A percentile compares a stretch with the other conserved stretches of the same genome.
Evolutionary conservation across 352 stramenopile species (phyloP).

Genomic region (Pelagophyceae sp.): DNA sequence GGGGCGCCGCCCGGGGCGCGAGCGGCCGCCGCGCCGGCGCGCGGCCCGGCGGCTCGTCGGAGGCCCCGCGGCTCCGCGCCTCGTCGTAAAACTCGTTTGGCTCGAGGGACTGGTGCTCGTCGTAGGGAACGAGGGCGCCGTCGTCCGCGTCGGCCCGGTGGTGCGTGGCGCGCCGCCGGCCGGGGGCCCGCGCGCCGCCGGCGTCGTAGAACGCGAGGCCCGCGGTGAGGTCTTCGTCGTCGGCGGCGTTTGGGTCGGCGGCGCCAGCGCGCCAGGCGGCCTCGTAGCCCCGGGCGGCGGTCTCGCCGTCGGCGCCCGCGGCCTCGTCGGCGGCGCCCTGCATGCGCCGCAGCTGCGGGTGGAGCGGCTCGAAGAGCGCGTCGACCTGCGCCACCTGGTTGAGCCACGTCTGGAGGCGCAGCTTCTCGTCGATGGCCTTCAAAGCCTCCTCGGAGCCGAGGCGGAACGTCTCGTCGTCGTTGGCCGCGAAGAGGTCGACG

Average conservation of each 20-base stretch:
- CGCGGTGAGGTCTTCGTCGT: not conserved
- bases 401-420: constrained; percentile 25
- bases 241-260: too few relatives aligned
- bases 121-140: too few relatives aligned
- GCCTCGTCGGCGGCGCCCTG: not conserved
- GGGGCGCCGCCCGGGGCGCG: too few relatives aligned
- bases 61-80: too few relatives aligned
- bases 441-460: constrained; percentile 24
- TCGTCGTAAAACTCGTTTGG: too few relatives aligned
- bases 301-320: not conserved
- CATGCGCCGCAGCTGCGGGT: not conserved
- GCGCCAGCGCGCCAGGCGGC: too few relatives aligned
- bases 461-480: constrained; percentile 21
- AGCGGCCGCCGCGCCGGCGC: not conserved
- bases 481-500: constrained; percentile 22
- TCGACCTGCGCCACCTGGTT: constrained; percentile 30
- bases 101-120: too few relatives aligned
- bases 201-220: too few relatives aligned
- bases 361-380: constrained; percentile 18
- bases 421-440: constrained; percentile 19
- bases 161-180: not conserved
- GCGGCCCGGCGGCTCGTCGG: not conserved
- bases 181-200: too few relatives aligned
- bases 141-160: not conserved
- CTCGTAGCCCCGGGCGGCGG: not conserved